A percentile compares a stretch with the other conserved stretches of the same genome.
Evolutionary conservation across 1,284 basidiomycete species (phyloP).

Genomic region (Leccinum solheimii): DNA sequence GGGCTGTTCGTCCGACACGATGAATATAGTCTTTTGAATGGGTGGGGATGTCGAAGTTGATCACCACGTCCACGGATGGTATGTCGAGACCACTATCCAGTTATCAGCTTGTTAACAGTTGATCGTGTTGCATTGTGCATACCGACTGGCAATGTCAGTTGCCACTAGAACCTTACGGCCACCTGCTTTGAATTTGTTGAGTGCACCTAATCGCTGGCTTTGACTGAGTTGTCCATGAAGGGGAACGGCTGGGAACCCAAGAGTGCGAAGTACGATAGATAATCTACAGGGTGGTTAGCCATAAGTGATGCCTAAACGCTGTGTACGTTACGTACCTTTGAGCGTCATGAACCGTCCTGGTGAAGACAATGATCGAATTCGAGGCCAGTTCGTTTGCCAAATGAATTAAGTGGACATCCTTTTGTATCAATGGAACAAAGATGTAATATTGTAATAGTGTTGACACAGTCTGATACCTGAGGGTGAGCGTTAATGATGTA

Average conservation of each 20-base stretch:
- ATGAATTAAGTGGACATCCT: slow-evolving; percentile 91
- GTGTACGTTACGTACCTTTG: slow-evolving; percentile 57
- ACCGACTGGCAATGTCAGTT: slow-evolving; percentile 96
- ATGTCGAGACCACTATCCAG: slow-evolving; percentile 86
- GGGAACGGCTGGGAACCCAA: slow-evolving; percentile 95
- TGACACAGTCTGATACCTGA: slow-evolving; percentile 94
- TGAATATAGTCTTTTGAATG: slow-evolving; percentile 99
- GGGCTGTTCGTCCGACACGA: slow-evolving; percentile 95
- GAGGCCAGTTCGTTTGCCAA: slow-evolving; percentile 88
- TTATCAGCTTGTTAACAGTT: slow-evolving; percentile 8
- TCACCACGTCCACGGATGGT: slow-evolving; percentile 93
- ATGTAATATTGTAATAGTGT: slow-evolving; percentile 96
- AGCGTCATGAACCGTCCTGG: slow-evolving; percentile 93
- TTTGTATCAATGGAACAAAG: slow-evolving; percentile 90
- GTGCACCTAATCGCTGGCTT: slow-evolving; percentile 90
- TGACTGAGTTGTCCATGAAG: slow-evolving; percentile 96
- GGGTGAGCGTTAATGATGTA: slow-evolving; percentile 4
- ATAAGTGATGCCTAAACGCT: not conserved
- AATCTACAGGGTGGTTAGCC: slow-evolving; percentile 48
- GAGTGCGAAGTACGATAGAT: slow-evolving; percentile 84
- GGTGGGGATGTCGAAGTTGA: slow-evolving; percentile 98
- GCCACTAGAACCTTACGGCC: slow-evolving; percentile 92
- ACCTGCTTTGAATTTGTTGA: slow-evolving; percentile 96
- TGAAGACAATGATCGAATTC: slow-evolving; percentile 96
- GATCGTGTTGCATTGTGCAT: slow-evolving; percentile 27